Percentiles rank a stretch among this genome's conserved stretches.
Conservation (phyloP, 2,329 filamentous ascomycete species). For the Fusarium ambrosium region DNA sequence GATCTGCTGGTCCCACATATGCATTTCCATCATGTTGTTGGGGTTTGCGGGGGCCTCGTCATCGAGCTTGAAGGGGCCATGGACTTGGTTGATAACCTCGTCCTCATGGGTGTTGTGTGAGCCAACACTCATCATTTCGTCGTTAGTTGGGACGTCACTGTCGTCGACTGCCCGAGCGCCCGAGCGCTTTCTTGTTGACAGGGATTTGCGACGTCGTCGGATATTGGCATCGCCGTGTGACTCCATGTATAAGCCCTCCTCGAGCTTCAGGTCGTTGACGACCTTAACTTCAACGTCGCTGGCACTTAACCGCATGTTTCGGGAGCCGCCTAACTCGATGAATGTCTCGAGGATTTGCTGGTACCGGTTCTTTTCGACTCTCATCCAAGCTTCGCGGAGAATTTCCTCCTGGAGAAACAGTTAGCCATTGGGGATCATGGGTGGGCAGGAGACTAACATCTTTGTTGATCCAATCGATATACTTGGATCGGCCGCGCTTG, state of each 20-base stretch:
- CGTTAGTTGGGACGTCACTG: constrained; percentile 49
- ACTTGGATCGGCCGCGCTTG: constrained; percentile 63
- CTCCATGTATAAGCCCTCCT: constrained; percentile 57
- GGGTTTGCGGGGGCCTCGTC: constrained; percentile 40
- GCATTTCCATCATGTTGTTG: constrained; percentile 47
- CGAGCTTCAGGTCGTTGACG: constrained; percentile 58
- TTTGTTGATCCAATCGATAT: constrained; percentile 61
- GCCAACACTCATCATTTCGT: constrained; percentile 57
- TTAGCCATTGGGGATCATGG: constrained; percentile 15
- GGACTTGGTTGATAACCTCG: constrained; percentile 54
- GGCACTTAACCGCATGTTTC: constrained; percentile 63
- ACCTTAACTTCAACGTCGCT: constrained; percentile 65
- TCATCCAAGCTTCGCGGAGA: constrained; percentile 56
- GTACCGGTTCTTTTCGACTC: constrained; percentile 60
- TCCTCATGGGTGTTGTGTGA: constrained; percentile 54
- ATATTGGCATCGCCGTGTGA: constrained; percentile 53
- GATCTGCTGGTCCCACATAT: constrained; percentile 49
- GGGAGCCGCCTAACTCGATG: constrained; percentile 64
- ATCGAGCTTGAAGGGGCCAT: constrained; percentile 45
- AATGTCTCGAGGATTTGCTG: constrained; percentile 59
- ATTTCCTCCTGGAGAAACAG: constrained; percentile 53
- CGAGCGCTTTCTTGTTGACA: constrained; percentile 47
- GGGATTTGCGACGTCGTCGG: constrained; percentile 59
- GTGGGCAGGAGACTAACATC: constrained; percentile 60
- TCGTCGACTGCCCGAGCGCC: constrained; percentile 38